Evolutionary conservation across 1,139 yeast genomes (phyloP).

Genomic region (Sugiyamaella xylanicola): DNA sequence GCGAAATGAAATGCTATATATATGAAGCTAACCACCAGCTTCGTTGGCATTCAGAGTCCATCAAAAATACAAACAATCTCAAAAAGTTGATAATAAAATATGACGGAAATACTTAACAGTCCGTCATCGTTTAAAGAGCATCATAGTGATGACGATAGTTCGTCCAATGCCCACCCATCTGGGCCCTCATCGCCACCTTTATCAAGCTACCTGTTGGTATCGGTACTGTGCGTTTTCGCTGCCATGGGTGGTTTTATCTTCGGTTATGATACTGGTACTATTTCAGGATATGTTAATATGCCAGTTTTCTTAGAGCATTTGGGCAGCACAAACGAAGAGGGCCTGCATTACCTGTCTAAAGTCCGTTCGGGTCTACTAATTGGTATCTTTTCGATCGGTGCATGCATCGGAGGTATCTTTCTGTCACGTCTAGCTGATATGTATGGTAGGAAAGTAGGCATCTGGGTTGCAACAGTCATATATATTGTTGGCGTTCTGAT

Average conservation of each 20-base stretch:
- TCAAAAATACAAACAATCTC: not conserved
- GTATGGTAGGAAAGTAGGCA: constrained; percentile 55
- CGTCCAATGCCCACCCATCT: not conserved
- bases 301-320: constrained; percentile 59
- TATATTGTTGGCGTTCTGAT: constrained; percentile 55
- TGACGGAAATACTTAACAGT: not conserved
- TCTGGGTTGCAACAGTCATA: constrained; percentile 49
- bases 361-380: constrained; percentile 53
- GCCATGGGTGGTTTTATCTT: constrained; percentile 43
- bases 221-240: not conserved
- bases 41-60: not conserved
- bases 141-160: not conserved
- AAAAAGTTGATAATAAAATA: not conserved
- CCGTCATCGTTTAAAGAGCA: not conserved
- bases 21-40: not conserved
- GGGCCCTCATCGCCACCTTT: not conserved
- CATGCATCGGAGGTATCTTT: constrained; percentile 51
- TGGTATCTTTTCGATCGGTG: constrained; percentile 56
- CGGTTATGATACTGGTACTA: constrained; percentile 64
- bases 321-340: constrained; percentile 39
- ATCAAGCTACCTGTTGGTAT: not conserved
- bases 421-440: constrained; percentile 53
- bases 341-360: constrained; percentile 42
- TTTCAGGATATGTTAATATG: constrained; percentile 72
- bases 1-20: too few relatives aligned